phyloP scores from a whole-genome alignment of 192 early-diverging fungal genomes.

The Entomortierella beljakovae region DNA sequence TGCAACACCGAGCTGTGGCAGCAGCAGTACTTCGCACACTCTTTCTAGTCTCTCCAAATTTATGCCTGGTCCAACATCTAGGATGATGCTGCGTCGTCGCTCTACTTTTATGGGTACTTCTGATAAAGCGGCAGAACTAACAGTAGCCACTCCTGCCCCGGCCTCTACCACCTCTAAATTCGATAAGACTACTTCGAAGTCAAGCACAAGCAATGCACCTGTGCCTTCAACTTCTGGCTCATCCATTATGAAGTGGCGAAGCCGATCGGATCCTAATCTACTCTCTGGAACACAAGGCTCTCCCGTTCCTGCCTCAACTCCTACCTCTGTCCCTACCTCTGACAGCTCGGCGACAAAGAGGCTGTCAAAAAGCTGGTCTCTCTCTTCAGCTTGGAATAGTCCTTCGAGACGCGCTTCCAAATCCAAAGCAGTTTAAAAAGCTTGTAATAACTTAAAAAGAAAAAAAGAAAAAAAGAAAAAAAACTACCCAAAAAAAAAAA shows the following conservation, averaged over 20 bases:
- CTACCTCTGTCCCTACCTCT: no score
- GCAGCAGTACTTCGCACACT: background rate
- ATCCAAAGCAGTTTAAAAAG: background rate
- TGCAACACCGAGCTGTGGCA: background rate
- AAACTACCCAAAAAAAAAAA: no score
- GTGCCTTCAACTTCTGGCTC: background rate
- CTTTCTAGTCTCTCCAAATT: conserved; percentile 31
- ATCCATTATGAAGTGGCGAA: conserved; percentile 15
- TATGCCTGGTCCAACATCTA: conserved; percentile 16
- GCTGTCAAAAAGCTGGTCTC: conserved; percentile 19
- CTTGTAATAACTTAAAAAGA: no score
- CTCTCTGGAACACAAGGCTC: background rate
- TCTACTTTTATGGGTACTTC: background rate
- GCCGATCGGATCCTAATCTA: conserved; percentile 22
- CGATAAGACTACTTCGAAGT: background rate
- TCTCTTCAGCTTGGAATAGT: conserved; percentile 33
- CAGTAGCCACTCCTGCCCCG: background rate
- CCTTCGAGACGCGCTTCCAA: conserved; percentile 1
- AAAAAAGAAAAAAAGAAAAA: no score
- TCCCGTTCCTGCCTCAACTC: no score
- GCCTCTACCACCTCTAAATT: no score
- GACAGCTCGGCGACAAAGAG: conserved; percentile 1
- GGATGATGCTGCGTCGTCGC: conserved; percentile 24
- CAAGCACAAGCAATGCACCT: background rate
- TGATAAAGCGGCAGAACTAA: background rate